These are phyloP conservation scores for Circinella umbellata DNA, from an alignment of 371 early-diverging fungal genomes.

Conservation along the genomic window DNA sequence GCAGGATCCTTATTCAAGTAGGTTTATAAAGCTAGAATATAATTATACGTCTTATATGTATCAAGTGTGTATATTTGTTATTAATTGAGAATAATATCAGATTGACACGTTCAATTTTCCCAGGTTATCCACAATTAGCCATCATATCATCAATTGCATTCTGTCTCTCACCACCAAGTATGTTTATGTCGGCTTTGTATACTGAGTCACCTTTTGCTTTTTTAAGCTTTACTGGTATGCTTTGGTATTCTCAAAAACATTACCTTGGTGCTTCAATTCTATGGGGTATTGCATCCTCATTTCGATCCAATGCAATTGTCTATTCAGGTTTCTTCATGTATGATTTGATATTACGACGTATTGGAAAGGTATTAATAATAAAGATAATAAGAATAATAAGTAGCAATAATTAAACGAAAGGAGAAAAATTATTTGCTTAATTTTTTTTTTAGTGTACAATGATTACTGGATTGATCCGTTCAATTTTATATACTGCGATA, in stretches of 20 bases:
- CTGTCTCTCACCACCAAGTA: slow-evolving; percentile 75
- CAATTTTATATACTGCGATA: slow-evolving; percentile 45
- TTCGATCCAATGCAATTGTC: slow-evolving; percentile 85
- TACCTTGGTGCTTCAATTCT: slow-evolving; percentile 46
- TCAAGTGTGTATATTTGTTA: too few relatives aligned
- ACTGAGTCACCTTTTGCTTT: slow-evolving; percentile 89
- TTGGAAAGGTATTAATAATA: not conserved
- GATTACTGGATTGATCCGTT: slow-evolving; percentile 31
- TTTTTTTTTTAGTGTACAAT: not conserved
- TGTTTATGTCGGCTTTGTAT: slow-evolving; percentile 90
- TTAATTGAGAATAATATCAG: slow-evolving; percentile 20
- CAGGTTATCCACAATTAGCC: slow-evolving; percentile 58
- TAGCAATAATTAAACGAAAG: too few relatives aligned
- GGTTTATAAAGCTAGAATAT: too few relatives aligned
- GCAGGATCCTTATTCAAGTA: slow-evolving; percentile 75
- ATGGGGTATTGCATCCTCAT: slow-evolving; percentile 65
- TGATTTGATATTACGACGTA: slow-evolving; percentile 27
- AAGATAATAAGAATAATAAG: not conserved
- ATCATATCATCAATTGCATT: slow-evolving; percentile 74
- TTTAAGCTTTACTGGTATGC: slow-evolving; percentile 82
- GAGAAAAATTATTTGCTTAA: too few relatives aligned
- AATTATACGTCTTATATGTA: too few relatives aligned
- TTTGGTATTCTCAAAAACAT: slow-evolving; percentile 43
- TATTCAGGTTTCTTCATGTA: slow-evolving; percentile 85
- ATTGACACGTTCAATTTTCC: slow-evolving; percentile 54